Evolutionary conservation across 164 flowering plant genomes (phyloP), one percentile per base, ranked within the genome.

Genomic region (Vitis vinifera): DNA sequence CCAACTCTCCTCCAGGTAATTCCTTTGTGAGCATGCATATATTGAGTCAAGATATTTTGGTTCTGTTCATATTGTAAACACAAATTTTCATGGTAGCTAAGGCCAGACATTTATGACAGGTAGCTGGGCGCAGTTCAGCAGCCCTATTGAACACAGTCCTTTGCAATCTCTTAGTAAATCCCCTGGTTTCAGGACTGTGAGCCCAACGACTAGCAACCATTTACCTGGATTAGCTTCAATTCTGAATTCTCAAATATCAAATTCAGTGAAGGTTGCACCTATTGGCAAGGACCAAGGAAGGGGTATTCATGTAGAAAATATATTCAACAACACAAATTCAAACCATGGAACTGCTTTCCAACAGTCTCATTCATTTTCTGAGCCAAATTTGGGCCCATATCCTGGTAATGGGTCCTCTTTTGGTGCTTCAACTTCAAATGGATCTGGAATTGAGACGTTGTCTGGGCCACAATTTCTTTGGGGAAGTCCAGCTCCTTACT

Each of bases 401-500:
- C 74, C 83, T 79, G 92, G 89, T 67, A 69, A 78, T 3, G 59
- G 77, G 47, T 79, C 95, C 30, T 78, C 91, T 60, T 82, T 85
- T 79, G 85, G 85, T 48, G 78, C 85, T 49, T 80, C 93, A 64
- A 78, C 79, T 13, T 85, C 96, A 60, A 90, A 72, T 71, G 80
- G 84, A 51, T 88, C 89, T 53, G 79, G 87, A 49, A 51, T 88
- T 59, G 92, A 84, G 52, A 87, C 93, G 27, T 84, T 92, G 44
- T 83, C 95, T 6, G 93, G 97, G 47, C 88, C 93, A n/a, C 90
- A 94, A 65, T 94, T 91, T 80, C 91, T 92, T 8, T 92, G 98
- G 98, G 98, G 97, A 55, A 92, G 93, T 78, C 91, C 90, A 23
- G 83, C 79, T 63, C 77, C 83, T 23, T 81, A 80, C 57, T 71